Base-by-base conservation (phyloP, 1,284 basidiomycete genomes). In the Ceratobasidium sp. region DNA sequence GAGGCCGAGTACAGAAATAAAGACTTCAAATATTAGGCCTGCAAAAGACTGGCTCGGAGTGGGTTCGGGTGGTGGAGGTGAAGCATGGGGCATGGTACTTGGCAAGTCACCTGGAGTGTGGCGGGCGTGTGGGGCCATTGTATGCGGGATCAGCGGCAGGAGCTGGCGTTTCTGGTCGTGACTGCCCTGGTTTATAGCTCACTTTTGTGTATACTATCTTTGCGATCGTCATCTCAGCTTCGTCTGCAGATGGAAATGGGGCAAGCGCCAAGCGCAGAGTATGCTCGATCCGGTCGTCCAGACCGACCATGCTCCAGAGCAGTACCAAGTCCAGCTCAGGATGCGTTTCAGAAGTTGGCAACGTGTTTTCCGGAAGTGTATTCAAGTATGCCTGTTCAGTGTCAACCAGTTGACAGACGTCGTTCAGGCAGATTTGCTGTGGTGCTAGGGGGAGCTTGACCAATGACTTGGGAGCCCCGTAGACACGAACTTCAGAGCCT, bases 231-330 rank as follows among this genome's bases (percentile, higher is more conserved):
- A 58, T 43, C 22, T 58, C 56, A 12, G 56, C 56, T 10, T 32
- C 20, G 2, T 31, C 35, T 29, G 35, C 42, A 5, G 38, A 58
- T 17, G 56, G 56, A 17, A 58, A 31, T 15, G 22, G 40, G 1
- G 56, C 56, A 2, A 58, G 25, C n/a, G 56, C 4, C n/a, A 58
- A n/a, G 7, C 25, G 34, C 15, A 58, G 25, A 3, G 5, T 13
- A 40, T 58, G 56, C 12, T 25, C 5, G n/a, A 45, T 17, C 4
- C 20, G 38, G 42, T 58, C 56, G 27, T 58, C 56, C 22, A 58
- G 56, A 13, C 56, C 56, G 27, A 29, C 32, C 42, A 45, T 58
- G 13, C 56, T 58, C 56, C 56, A 58, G 56, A 58, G 43, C 15
- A 58, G 56, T 27, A 58, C 56, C 20, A 42, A 42, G 1, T 43